phyloP scores from a whole-genome alignment of 1,284 basidiomycete genomes.

The Heterobasidion occidentale region DNA sequence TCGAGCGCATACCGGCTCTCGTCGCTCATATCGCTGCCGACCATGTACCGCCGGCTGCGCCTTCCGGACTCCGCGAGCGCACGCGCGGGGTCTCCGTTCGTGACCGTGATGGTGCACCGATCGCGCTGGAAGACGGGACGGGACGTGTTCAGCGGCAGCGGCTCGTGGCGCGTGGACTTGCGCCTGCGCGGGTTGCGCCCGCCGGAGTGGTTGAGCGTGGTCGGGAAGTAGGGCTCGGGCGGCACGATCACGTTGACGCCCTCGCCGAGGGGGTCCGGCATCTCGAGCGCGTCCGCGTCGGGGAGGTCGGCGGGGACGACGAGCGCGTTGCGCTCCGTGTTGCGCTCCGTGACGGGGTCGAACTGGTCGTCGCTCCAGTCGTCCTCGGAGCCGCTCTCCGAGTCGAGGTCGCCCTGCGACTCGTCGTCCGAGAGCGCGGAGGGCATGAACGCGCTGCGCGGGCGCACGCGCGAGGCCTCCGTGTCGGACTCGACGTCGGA shows the following conservation, averaged over 20 bases:
- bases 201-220: constrained; percentile 46
- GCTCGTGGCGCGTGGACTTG: constrained; percentile 53
- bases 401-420: constrained; percentile 34
- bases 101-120: constrained; percentile 85
- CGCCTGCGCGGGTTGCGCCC: constrained; percentile 44
- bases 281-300: constrained; percentile 35
- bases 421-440: constrained; percentile 38
- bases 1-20: constrained; percentile 89
- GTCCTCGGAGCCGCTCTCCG: constrained; percentile 21
- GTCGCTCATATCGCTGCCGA: constrained; percentile 91
- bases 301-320: constrained; percentile 33
- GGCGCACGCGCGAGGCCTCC: constrained; percentile 42
- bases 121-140: constrained; percentile 87
- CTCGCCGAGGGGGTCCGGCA: constrained; percentile 73
- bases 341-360: constrained; percentile 69
- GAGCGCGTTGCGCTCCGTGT: constrained; percentile 71
- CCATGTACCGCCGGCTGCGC: constrained; percentile 70
- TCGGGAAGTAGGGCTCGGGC: constrained; percentile 72
- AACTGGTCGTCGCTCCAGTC: constrained; percentile 40
- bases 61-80: constrained; percentile 45
- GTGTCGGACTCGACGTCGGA: constrained; percentile 62
- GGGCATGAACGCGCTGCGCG: constrained; percentile 49
- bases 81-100: constrained; percentile 72
- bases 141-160: constrained; percentile 55
- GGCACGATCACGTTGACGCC: constrained; percentile 87